Conservation (phyloP, 257 asterid species). For the Solanum paucissectum region DNA sequence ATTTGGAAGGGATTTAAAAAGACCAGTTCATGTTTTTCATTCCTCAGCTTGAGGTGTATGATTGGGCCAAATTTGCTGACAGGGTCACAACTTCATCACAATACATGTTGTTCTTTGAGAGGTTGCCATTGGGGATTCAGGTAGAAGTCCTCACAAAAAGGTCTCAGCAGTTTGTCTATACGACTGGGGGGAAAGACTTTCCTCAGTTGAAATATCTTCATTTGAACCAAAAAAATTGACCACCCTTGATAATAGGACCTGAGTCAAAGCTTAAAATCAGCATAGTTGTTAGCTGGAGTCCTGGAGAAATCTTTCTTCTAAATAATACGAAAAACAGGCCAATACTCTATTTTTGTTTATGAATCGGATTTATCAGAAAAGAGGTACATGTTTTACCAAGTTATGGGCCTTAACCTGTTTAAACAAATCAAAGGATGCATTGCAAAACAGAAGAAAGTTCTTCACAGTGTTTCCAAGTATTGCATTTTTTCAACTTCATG, state of each 20-base stretch:
- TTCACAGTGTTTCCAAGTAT: background rate
- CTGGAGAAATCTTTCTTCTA: background rate
- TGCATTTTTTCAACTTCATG: background rate
- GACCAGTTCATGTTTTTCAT: background rate
- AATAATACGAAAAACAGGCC: background rate
- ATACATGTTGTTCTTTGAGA: constrained; percentile 39
- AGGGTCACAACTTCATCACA: background rate
- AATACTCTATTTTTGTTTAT: background rate
- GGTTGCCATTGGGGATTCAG: constrained; percentile 35
- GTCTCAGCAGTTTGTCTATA: constrained; percentile 51
- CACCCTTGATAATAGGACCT: constrained; percentile 56
- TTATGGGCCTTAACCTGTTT: background rate
- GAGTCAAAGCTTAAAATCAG: background rate
- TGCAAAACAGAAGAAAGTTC: background rate
- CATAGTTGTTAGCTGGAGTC: background rate
- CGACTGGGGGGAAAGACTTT: constrained; percentile 39
- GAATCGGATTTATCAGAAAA: background rate
- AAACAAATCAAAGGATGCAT: background rate
- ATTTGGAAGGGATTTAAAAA: background rate
- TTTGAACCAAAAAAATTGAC: constrained; percentile 37
- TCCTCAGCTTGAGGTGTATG: background rate
- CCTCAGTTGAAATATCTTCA: constrained; percentile 18
- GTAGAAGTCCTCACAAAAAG: constrained; percentile 43
- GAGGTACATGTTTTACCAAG: background rate
- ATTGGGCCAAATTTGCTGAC: background rate